Conservation (phyloP, 768 basidiomycete species). For the Boletus bicolor region DNA sequence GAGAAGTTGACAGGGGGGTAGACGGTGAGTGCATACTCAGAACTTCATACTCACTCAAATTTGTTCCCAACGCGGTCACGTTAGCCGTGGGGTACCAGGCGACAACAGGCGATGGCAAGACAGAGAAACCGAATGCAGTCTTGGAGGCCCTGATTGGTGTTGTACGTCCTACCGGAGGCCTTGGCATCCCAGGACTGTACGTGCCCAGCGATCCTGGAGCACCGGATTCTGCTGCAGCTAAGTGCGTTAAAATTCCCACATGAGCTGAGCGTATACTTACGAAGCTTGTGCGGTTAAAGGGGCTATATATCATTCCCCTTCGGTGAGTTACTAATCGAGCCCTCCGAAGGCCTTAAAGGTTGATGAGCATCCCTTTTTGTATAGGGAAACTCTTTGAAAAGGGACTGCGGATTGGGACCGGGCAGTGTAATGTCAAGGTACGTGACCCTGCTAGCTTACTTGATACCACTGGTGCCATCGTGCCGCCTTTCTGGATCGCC, state of each 20-base stretch:
- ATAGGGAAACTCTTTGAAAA: conserved; percentile 5
- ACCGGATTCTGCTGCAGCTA: conserved; percentile 47
- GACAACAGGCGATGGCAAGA: conserved; percentile 49
- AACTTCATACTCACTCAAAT: neutral
- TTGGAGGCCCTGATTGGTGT: conserved; percentile 39
- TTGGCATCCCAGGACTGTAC: conserved; percentile 57
- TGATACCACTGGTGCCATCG: neutral
- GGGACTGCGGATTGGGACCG: neutral
- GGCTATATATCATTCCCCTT: conserved; percentile 6
- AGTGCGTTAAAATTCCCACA: conserved; percentile 9
- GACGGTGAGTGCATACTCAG: conserved; percentile 1
- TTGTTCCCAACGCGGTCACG: conserved; percentile 26
- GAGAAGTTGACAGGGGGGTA: neutral
- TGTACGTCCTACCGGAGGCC: neutral
- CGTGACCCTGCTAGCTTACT: neutral
- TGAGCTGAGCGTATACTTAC: neutral
- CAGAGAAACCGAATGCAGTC: conserved; percentile 54
- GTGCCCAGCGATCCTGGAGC: conserved; percentile 58
- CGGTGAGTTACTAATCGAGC: neutral
- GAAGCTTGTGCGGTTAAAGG: neutral
- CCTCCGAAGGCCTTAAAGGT: neutral
- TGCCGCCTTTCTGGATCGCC: neutral
- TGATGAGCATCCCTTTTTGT: neutral
- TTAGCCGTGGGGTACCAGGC: conserved; percentile 42
- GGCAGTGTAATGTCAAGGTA: neutral